phyloP scores from a whole-genome alignment of 1,284 basidiomycete genomes.

The Leccinum solheimii region DNA sequence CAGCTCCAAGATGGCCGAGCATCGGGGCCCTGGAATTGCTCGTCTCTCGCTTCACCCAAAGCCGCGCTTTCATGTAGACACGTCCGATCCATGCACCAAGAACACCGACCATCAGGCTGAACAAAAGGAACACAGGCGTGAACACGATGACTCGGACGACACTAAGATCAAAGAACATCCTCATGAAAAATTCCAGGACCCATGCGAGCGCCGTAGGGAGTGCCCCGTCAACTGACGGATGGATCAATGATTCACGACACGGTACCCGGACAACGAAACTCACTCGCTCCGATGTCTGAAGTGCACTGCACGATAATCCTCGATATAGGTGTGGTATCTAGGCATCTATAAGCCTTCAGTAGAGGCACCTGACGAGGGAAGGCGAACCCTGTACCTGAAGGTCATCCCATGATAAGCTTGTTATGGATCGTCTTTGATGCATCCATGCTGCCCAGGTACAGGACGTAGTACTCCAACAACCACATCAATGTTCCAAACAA shows the following conservation, averaged over 20 bases:
- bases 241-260: neutral
- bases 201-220: neutral
- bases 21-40: slow-evolving; percentile 46
- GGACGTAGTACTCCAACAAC: neutral
- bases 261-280: neutral
- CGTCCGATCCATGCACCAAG: slow-evolving; percentile 48
- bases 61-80: slow-evolving; percentile 41
- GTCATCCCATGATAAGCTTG: neutral
- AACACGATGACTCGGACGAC: no score
- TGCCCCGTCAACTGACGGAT: neutral
- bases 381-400: neutral
- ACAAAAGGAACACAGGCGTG: slow-evolving; percentile 1
- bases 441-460: neutral
- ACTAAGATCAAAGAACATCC: slow-evolving; percentile 1
- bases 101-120: slow-evolving; percentile 40
- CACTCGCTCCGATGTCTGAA: slow-evolving; percentile 3
- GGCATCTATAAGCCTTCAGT: neutral
- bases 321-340: neutral
- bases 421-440: neutral
- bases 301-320: slow-evolving; percentile 1
- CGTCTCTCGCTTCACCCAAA: slow-evolving; percentile 49
- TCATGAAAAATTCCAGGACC: neutral
- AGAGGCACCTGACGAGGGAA: neutral
- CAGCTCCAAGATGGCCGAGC: slow-evolving; percentile 42
- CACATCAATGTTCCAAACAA: neutral